A percentile compares a stretch with the other conserved stretches of the same genome.
These are phyloP conservation scores for Cadophora malorum DNA, from an alignment of 2,329 filamentous ascomycete species.

Conservation along the genomic window DNA sequence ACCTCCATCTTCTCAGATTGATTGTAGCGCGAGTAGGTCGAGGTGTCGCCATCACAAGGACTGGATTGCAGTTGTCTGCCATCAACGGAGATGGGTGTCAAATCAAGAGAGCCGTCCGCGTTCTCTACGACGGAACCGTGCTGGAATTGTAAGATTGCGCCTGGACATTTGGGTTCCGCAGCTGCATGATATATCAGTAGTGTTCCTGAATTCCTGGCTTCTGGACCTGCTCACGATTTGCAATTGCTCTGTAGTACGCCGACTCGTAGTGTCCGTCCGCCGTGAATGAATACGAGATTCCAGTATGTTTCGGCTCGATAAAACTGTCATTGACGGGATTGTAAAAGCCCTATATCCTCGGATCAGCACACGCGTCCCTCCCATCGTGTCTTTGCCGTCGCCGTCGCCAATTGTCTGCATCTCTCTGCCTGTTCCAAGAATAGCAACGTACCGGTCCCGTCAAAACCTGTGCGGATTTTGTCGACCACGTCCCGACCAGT, in stretches of 20 bases:
- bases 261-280: slow-evolving; percentile 71
- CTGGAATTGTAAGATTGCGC: slow-evolving; percentile 74
- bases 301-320: slow-evolving; percentile 69
- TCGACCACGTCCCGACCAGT: slow-evolving; percentile 74
- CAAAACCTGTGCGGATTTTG: slow-evolving; percentile 71
- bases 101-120: slow-evolving; percentile 61
- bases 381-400: slow-evolving; percentile 17
- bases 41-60: slow-evolving; percentile 60
- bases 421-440: slow-evolving; percentile 37
- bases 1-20: slow-evolving; percentile 68
- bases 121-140: slow-evolving; percentile 67
- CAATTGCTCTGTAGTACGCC: slow-evolving; percentile 71
- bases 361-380: slow-evolving; percentile 29
- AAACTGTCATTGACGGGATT: slow-evolving; percentile 69
- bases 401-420: slow-evolving; percentile 28
- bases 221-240: slow-evolving; percentile 63
- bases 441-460: slow-evolving; percentile 67
- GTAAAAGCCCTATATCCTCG: slow-evolving; percentile 65
- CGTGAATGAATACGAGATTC: slow-evolving; percentile 78
- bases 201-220: background rate
- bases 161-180: slow-evolving; percentile 63
- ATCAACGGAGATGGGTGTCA: slow-evolving; percentile 68
- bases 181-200: slow-evolving; percentile 50
- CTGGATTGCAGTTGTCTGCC: slow-evolving; percentile 71
- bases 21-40: slow-evolving; percentile 71